A percentile compares a stretch with the other conserved stretches of the same genome.
Evolutionary conservation across 805 yeast genomes (phyloP).

Genomic region (Cephaloascus albidus): DNA sequence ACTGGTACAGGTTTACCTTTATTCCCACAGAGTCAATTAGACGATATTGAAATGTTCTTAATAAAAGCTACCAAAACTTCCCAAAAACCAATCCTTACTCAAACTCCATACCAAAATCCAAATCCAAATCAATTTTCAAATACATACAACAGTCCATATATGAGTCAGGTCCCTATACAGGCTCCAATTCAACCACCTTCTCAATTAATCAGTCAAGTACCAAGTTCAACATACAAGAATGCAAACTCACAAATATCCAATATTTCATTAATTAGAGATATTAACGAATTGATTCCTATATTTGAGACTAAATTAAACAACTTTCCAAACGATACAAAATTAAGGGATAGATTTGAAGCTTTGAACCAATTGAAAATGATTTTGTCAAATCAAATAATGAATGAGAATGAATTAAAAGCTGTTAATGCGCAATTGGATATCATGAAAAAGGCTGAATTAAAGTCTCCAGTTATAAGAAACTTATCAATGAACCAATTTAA

Average conservation of each 20-base stretch:
- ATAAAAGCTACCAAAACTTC: conserved; percentile 43
- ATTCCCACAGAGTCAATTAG: conserved; percentile 62
- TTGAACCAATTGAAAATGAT: conserved; percentile 32
- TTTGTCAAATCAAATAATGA: conserved; percentile 25
- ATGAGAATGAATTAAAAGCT: conserved; percentile 21
- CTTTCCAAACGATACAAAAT: conserved; percentile 26
- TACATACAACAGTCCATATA: no score
- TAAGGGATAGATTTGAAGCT: conserved; percentile 32
- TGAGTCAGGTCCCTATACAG: background rate
- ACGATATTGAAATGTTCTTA: conserved; percentile 67
- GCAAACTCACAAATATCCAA: conserved; percentile 1
- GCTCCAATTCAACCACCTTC: background rate
- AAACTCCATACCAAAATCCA: conserved; percentile 1
- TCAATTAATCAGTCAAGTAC: conserved; percentile 4
- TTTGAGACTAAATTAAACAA: conserved; percentile 27
- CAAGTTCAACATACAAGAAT: conserved; percentile 1
- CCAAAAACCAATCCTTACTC: conserved; percentile 8
- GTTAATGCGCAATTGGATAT: conserved; percentile 26
- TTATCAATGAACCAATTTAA: background rate
- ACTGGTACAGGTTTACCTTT: conserved; percentile 56
- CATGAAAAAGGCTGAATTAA: conserved; percentile 23
- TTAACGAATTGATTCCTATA: conserved; percentile 27
- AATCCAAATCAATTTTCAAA: conserved; percentile 5
- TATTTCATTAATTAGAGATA: conserved; percentile 14
- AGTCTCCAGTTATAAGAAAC: background rate